Base-by-base conservation (phyloP, 176 grass and related monocot species). In the Carex littledalei region DNA sequence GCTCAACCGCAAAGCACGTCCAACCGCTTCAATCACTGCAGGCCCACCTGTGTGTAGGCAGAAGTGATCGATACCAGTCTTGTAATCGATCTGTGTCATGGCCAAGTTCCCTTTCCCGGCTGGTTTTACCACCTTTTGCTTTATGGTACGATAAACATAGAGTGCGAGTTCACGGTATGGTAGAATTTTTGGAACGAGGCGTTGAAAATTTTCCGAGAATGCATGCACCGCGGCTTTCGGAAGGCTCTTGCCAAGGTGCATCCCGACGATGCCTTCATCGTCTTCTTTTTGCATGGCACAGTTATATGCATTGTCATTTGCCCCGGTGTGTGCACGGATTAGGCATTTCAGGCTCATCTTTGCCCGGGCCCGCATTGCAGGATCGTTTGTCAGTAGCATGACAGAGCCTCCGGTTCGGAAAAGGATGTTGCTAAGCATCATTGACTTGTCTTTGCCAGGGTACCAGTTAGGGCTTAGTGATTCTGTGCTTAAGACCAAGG, bases 401-500 rank as follows among this genome's bases (percentile, higher is more conserved):
- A 89, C 92, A 10, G 92, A 47, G 55, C 92, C 89, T 55, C 91
- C 94, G 29, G 89, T 87, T 68, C 94, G 90, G 86, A 97, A 97
- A 86, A 86, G 90, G 86, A 92, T 91, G 74, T 97, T 97, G 67
- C 90, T 88, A 34, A 97, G 85, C 62, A 97, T 92, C 94, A 92
- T 97, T 24, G 80, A 4, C 26, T 55, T 89, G 82, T 96, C 91
- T 39, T 58, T 88, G 2, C 94, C 94, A 61, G 43, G 45, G 84
- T 96, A 96, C 94, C 94, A 94, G 0, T 92, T 92, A 0, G 89
- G 85, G 1, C 90, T 86, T 53, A 94, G 65, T 35, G 92, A 92
- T 84, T 97, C 94, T 1, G 88, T 80, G 85, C 92, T 97, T n/a
- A 97, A 58, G 2, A 94, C 84, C 3, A 97, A 73, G 3, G 87